Percentiles rank a stretch among this genome's conserved stretches.
These are phyloP conservation scores for Protomyces arabidopsidicola DNA, from an alignment of 1,139 yeast genomes.

Conservation along the genomic window DNA sequence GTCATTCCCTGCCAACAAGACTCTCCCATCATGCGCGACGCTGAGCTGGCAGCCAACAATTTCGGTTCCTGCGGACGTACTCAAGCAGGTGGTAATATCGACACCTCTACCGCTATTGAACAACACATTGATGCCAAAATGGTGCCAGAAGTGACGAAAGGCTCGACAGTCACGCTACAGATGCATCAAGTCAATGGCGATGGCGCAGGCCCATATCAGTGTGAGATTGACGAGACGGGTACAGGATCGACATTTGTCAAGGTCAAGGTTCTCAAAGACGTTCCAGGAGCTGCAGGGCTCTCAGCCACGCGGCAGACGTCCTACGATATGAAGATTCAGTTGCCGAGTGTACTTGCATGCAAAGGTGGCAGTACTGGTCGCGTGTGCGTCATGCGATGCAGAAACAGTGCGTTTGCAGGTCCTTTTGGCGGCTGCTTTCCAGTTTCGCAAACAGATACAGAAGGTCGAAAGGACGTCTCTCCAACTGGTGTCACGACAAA, in stretches of 20 bases:
- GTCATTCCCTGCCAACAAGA: slow-evolving; percentile 26
- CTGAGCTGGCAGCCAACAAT: slow-evolving; percentile 21
- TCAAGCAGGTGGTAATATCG: slow-evolving; percentile 24
- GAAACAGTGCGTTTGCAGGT: slow-evolving; percentile 25
- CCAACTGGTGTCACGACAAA: slow-evolving; percentile 17
- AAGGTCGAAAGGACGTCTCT: slow-evolving; percentile 12
- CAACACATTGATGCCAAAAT: slow-evolving; percentile 24
- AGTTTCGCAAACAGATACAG: slow-evolving; percentile 7
- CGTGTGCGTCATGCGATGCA: slow-evolving; percentile 17
- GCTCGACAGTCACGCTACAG: slow-evolving; percentile 11
- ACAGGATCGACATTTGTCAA: slow-evolving; percentile 7
- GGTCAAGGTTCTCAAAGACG: slow-evolving; percentile 17
- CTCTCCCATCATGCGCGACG: slow-evolving; percentile 25
- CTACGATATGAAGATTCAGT: slow-evolving; percentile 13
- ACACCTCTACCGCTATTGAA: slow-evolving; percentile 24
- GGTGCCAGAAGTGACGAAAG: slow-evolving; percentile 17
- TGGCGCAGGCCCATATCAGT: slow-evolving; percentile 19
- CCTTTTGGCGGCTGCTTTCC: slow-evolving; percentile 25
- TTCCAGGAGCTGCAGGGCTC: slow-evolving; percentile 24
- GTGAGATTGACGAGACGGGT: slow-evolving; percentile 15
- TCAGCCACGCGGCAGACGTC: slow-evolving; percentile 25
- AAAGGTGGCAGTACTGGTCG: slow-evolving; percentile 20
- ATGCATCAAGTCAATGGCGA: slow-evolving; percentile 27
- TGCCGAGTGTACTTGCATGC: slow-evolving; percentile 11
- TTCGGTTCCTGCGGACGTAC: slow-evolving; percentile 25